Evolutionary conservation across 805 yeast genomes (phyloP).

Genomic region (Yarrowia keelungensis): DNA sequence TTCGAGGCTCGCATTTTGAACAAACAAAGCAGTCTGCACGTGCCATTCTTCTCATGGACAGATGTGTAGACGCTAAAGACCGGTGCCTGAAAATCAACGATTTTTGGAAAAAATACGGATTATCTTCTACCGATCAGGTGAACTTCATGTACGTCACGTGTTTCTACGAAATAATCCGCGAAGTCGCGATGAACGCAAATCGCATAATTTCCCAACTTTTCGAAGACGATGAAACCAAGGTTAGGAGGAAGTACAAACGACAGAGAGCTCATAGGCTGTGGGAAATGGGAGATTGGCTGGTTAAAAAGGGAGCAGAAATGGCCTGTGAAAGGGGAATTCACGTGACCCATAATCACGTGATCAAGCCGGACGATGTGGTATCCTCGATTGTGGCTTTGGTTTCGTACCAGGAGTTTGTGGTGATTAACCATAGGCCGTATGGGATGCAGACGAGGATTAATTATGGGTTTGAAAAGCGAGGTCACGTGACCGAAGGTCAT

Average conservation of each 20-base stretch:
- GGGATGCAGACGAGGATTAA: conserved; percentile 17
- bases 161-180: conserved; percentile 28
- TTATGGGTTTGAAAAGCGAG: conserved; percentile 6
- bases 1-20: conserved; percentile 26
- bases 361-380: conserved; percentile 17
- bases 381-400: conserved; percentile 16
- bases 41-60: conserved; percentile 18
- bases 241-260: background rate
- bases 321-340: conserved; percentile 7
- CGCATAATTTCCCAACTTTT: conserved; percentile 12
- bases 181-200: conserved; percentile 27
- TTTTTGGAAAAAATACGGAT: conserved; percentile 10
- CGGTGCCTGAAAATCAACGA: conserved; percentile 13
- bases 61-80: conserved; percentile 26
- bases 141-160: conserved; percentile 28
- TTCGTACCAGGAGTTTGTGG: conserved; percentile 30
- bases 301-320: conserved; percentile 1
- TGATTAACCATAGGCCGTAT: conserved; percentile 25
- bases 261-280: conserved; percentile 29
- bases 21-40: conserved; percentile 32
- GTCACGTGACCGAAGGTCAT: no score
- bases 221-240: conserved; percentile 28
- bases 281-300: conserved; percentile 37
- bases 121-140: conserved; percentile 7
- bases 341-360: conserved; percentile 11